phyloP scores from a whole-genome alignment of 2,329 filamentous ascomycete genomes.

The Tolypocladium nubicola region DNA sequence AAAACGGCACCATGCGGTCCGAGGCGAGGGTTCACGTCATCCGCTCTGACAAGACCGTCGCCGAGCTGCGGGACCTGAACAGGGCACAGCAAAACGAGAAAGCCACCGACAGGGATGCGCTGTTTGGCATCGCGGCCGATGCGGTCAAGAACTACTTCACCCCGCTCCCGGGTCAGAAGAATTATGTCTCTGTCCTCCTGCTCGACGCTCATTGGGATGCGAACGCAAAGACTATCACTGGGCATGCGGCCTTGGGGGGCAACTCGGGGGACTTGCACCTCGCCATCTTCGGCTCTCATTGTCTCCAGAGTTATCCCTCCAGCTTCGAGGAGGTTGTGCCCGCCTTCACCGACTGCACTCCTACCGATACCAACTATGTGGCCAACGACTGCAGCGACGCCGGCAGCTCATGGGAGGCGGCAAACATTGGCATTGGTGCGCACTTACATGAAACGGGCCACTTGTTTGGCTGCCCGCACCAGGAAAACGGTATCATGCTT shows the following conservation, averaged over 20 bases:
- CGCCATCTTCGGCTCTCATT: constrained; percentile 87
- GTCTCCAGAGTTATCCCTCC: constrained; percentile 81
- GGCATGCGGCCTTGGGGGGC: constrained; percentile 77
- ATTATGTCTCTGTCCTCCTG: constrained; percentile 78
- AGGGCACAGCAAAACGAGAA: constrained; percentile 66
- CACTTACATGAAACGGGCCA: constrained; percentile 89
- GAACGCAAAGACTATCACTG: constrained; percentile 56
- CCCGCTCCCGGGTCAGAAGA: constrained; percentile 64
- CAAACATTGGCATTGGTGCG: constrained; percentile 85
- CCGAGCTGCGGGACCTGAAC: constrained; percentile 70
- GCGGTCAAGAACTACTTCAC: constrained; percentile 72
- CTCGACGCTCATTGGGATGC: constrained; percentile 86
- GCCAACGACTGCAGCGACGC: constrained; percentile 81
- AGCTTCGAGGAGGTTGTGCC: constrained; percentile 83
- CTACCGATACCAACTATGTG: constrained; percentile 69
- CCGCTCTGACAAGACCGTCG: constrained; percentile 70
- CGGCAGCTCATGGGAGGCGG: constrained; percentile 91
- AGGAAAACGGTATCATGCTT: constrained; percentile 86
- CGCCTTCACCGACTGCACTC: constrained; percentile 82
- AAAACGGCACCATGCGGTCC: constrained; percentile 66
- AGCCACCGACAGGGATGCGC: constrained; percentile 58
- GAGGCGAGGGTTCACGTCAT: constrained; percentile 87
- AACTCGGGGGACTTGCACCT: constrained; percentile 63
- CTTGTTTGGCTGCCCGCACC: constrained; percentile 80
- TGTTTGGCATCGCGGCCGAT: constrained; percentile 68